Conservation (phyloP, 2,329 filamentous ascomycete species). For the Alternaria burnsii region DNA sequence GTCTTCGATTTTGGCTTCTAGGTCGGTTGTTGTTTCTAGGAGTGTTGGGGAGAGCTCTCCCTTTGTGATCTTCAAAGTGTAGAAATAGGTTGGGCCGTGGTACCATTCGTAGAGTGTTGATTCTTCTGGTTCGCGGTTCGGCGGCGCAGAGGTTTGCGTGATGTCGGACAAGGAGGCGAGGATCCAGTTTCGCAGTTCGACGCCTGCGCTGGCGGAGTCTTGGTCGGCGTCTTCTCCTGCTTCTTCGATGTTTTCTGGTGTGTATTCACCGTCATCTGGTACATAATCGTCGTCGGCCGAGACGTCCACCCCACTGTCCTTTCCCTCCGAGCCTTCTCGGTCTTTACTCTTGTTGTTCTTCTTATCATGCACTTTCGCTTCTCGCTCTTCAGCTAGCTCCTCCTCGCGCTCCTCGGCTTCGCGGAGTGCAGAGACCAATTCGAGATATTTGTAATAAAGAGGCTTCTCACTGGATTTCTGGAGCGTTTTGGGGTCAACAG, state of each 20-base stretch:
- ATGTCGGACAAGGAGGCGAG: conserved; percentile 17
- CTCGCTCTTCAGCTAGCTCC: conserved; percentile 12
- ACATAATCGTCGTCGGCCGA: conserved; percentile 14
- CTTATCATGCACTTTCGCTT: conserved; percentile 1
- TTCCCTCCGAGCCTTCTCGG: conserved; percentile 16
- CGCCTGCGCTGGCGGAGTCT: conserved; percentile 24
- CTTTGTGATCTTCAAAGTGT: conserved; percentile 13
- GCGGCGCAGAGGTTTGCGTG: conserved; percentile 20
- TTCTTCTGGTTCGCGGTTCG: conserved; percentile 23
- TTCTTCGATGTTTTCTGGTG: conserved; percentile 15
- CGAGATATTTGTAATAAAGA: conserved; percentile 29
- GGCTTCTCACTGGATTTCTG: conserved; percentile 25
- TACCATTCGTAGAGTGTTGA: conserved; percentile 29
- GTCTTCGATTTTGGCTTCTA: conserved; percentile 21
- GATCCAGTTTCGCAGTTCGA: conserved; percentile 28
- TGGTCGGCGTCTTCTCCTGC: conserved; percentile 24
- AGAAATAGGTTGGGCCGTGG: conserved; percentile 31
- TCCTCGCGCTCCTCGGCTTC: conserved; percentile 26
- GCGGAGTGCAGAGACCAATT: conserved; percentile 23
- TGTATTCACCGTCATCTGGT: conserved; percentile 15
- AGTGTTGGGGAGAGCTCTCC: conserved; percentile 13
- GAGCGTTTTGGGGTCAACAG: conserved; percentile 14
- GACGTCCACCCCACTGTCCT: conserved; percentile 28
- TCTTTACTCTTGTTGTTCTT: conserved; percentile 6
- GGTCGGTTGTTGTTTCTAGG: conserved; percentile 17